Percentiles rank a stretch among this genome's conserved stretches.
Evolutionary conservation across 345 rosid genomes (phyloP).

Genomic region (Dipteronia dyeriana): DNA sequence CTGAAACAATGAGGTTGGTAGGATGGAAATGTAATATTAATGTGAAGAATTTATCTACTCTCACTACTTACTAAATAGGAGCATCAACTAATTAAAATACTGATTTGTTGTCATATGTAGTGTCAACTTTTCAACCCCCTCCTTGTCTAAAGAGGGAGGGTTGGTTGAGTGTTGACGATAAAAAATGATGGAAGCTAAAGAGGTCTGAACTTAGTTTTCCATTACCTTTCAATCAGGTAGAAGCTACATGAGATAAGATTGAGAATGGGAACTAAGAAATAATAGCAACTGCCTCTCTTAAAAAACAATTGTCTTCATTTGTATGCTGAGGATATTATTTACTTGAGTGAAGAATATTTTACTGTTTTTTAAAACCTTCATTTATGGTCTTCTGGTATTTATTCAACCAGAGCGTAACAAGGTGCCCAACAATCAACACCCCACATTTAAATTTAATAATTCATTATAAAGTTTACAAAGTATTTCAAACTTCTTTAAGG

Average conservation of each 20-base stretch:
- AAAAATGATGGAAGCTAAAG: background rate
- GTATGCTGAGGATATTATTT: background rate
- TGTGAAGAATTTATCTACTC: background rate
- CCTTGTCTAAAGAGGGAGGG: background rate
- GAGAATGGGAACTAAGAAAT: background rate
- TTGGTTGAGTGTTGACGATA: background rate
- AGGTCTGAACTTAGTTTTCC: background rate
- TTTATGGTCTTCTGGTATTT: background rate
- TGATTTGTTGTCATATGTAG: background rate
- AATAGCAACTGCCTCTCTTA: background rate
- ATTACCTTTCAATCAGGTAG: background rate
- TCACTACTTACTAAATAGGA: background rate
- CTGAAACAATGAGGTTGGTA: constrained; percentile 1
- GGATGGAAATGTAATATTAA: background rate
- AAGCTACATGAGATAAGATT: background rate
- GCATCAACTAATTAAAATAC: background rate
- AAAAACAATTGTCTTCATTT: background rate
- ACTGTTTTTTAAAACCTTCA: background rate
- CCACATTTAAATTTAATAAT: too few relatives aligned
- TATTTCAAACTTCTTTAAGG: background rate
- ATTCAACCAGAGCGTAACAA: background rate
- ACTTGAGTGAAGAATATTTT: background rate
- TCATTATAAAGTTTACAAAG: background rate
- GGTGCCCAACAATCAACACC: background rate
- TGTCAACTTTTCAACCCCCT: background rate